Conservation (phyloP, 352 stramenopile species). For the Pythium plurisporium region DNA sequence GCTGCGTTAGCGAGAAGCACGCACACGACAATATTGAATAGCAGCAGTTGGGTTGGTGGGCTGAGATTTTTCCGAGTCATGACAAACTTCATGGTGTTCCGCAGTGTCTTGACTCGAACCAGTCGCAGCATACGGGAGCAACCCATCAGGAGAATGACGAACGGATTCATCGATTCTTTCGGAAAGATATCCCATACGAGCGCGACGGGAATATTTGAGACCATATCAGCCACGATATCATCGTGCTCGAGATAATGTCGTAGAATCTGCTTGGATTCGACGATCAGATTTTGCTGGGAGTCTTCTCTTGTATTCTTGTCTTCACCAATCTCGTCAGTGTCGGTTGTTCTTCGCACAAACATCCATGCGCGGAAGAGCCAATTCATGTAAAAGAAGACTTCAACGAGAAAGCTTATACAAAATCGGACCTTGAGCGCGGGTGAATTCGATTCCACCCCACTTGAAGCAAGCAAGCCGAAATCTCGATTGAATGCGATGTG, state of each 20-base stretch:
- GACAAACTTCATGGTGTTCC: conserved; percentile 16
- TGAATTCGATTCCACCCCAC: background rate
- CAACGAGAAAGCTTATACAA: conserved; percentile 20
- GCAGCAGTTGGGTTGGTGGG: conserved; percentile 21
- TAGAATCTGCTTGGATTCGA: conserved; percentile 18
- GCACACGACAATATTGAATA: conserved; percentile 11
- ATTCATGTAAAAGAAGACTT: conserved; percentile 53
- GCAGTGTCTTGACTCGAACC: conserved; percentile 14
- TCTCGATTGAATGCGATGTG: conserved; percentile 23
- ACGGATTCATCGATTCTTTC: conserved; percentile 16
- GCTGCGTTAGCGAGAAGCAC: conserved; percentile 13
- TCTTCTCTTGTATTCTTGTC: background rate
- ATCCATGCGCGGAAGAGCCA: conserved; percentile 29
- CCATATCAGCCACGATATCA: conserved; percentile 24
- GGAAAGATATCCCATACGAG: conserved; percentile 50
- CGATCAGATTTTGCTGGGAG: conserved; percentile 8
- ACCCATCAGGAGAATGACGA: background rate
- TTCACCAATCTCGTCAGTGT: background rate
- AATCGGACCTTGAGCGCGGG: conserved; percentile 29
- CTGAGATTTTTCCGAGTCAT: conserved; percentile 26
- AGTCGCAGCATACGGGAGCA: conserved; percentile 4
- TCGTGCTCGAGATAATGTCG: conserved; percentile 38
- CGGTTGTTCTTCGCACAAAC: conserved; percentile 31
- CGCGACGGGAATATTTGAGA: conserved; percentile 34
- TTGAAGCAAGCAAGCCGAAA: conserved; percentile 11